Conservation (phyloP, 2,329 filamentous ascomycete genomes). For the Calonectria montana region DNA sequence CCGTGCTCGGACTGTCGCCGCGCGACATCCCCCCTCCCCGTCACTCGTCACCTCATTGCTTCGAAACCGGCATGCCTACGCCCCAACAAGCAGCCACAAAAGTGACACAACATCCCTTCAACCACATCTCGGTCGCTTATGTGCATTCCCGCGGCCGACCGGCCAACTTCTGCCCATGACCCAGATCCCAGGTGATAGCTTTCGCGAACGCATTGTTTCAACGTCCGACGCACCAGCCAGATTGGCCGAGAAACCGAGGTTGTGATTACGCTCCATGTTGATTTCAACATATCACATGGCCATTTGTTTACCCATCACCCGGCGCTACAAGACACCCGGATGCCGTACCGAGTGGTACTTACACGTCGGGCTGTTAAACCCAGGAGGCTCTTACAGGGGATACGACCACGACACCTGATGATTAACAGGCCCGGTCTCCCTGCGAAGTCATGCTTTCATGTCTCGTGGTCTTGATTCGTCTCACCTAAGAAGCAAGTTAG, state of each 20-base stretch:
- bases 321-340: not conserved
- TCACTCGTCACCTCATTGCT: slow-evolving; percentile 29
- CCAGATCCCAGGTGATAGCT: slow-evolving; percentile 6
- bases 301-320: not conserved
- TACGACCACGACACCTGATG: not conserved
- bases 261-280: slow-evolving; percentile 17
- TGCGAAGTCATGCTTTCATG: slow-evolving; percentile 15
- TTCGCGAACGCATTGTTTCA: slow-evolving; percentile 8
- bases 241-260: slow-evolving; percentile 17
- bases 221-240: slow-evolving; percentile 1
- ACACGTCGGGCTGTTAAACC: not conserved
- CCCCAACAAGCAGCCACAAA: slow-evolving; percentile 6
- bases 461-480: slow-evolving; percentile 24
- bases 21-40: slow-evolving; percentile 8
- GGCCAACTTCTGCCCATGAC: slow-evolving; percentile 20
- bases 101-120: slow-evolving; percentile 22
- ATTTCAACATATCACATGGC: slow-evolving; percentile 30
- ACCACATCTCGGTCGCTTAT: slow-evolving; percentile 30
- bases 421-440: slow-evolving; percentile 2
- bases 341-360: slow-evolving; percentile 16
- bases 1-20: not conserved
- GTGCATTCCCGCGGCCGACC: slow-evolving; percentile 30
- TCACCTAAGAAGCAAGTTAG: slow-evolving; percentile 23
- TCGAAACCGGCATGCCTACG: slow-evolving; percentile 21
- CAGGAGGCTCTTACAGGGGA: slow-evolving; percentile 9